Evolutionary conservation across 1,139 yeast genomes (phyloP).

Genomic region (Meyerozyma sp.): DNA sequence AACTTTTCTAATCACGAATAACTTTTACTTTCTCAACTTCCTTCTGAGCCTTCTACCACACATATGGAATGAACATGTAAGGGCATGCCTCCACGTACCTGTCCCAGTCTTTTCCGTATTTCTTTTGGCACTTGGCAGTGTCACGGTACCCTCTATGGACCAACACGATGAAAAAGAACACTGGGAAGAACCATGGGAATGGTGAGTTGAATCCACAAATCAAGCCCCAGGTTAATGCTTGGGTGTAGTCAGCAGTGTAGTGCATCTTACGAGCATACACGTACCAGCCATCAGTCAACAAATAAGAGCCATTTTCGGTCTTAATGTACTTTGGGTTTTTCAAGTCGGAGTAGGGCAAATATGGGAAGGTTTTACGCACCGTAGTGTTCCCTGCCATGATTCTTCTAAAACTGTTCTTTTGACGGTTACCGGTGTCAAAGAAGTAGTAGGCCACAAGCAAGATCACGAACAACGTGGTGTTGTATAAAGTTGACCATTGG

Average conservation of each 20-base stretch:
- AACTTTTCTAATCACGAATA: too few relatives aligned
- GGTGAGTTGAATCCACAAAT: constrained; percentile 84
- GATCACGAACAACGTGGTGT: constrained; percentile 47
- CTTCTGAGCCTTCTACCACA: constrained; percentile 53
- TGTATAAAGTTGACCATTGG: constrained; percentile 60
- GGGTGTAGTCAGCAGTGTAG: constrained; percentile 91
- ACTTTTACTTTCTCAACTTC: neutral
- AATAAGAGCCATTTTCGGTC: constrained; percentile 77
- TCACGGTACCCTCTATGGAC: constrained; percentile 88
- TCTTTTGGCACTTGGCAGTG: constrained; percentile 71
- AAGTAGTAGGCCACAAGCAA: constrained; percentile 76
- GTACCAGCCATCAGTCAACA: constrained; percentile 93
- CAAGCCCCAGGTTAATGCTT: constrained; percentile 87
- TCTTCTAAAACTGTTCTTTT: constrained; percentile 90
- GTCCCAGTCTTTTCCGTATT: constrained; percentile 94
- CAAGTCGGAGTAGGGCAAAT: constrained; percentile 76
- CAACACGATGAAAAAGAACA: constrained; percentile 80
- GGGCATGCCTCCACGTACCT: constrained; percentile 85
- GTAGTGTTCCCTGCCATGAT: constrained; percentile 72
- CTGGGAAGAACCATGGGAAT: constrained; percentile 95
- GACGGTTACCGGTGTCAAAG: constrained; percentile 93
- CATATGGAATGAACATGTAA: constrained; percentile 83
- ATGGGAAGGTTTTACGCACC: constrained; percentile 87
- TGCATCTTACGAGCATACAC: constrained; percentile 87
- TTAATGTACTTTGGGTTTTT: constrained; percentile 79